phyloP scores from a whole-genome alignment of 2,329 filamentous ascomycete genomes.

The Alternaria infectoria region DNA sequence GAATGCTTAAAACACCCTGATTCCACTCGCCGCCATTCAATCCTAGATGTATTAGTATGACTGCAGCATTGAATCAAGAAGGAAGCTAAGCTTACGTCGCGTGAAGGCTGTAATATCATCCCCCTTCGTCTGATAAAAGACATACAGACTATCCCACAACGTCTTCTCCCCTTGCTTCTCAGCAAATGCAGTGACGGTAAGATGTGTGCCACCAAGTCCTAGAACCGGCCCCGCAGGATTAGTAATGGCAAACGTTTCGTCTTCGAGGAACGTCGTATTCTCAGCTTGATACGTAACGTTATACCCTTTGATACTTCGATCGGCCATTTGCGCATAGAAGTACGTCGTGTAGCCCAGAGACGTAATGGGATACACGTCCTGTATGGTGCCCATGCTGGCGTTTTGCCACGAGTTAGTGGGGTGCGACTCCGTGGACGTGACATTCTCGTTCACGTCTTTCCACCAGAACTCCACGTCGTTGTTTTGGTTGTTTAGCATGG shows the following conservation, averaged over 20 bases:
- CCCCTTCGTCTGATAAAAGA: conserved; percentile 40
- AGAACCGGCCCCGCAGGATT: conserved; percentile 31
- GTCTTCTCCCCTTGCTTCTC: conserved; percentile 17
- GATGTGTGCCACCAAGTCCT: conserved; percentile 49
- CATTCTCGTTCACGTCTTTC: conserved; percentile 51
- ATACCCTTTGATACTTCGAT: conserved; percentile 47
- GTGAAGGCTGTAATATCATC: conserved; percentile 42
- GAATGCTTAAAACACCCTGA: conserved; percentile 31
- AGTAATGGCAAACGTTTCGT: conserved; percentile 43
- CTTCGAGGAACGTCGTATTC: conserved; percentile 43
- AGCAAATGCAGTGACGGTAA: conserved; percentile 47
- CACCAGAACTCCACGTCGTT: conserved; percentile 53
- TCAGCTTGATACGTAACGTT: conserved; percentile 49
- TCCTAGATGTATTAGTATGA: not conserved
- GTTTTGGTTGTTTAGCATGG: conserved; percentile 51
- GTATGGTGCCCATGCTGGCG: conserved; percentile 36
- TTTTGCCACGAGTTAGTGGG: conserved; percentile 51
- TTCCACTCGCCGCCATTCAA: conserved; percentile 39
- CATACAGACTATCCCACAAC: conserved; percentile 38
- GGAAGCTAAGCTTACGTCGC: conserved; percentile 4
- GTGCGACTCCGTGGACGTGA: conserved; percentile 36
- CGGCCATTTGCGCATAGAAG: conserved; percentile 51
- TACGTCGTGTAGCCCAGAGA: conserved; percentile 52
- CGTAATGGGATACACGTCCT: conserved; percentile 47
- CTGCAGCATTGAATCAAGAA: not conserved